These are phyloP conservation scores for Puccinia polysora DNA, from an alignment of 1,284 basidiomycete species.

Conservation along the genomic window DNA sequence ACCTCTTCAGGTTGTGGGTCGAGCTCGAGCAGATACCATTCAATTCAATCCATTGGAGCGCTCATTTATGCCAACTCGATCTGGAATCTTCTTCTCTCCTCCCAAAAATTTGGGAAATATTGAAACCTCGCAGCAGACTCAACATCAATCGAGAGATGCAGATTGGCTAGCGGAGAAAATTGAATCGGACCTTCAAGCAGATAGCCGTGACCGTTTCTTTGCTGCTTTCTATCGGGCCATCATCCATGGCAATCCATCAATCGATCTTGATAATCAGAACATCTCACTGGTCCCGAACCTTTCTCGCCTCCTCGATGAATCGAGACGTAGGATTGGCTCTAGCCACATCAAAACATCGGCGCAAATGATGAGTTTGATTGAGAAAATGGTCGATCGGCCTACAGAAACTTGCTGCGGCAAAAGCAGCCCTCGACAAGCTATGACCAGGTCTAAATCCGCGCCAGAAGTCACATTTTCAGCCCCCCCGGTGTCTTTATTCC, in stretches of 20 bases:
- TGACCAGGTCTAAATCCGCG: constrained; percentile 4
- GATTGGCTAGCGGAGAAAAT: no score
- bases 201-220: constrained; percentile 1
- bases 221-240: constrained; percentile 1
- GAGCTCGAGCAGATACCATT: background rate
- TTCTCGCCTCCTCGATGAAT: background rate
- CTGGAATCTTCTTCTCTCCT: constrained; percentile 14
- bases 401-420: background rate
- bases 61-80: background rate
- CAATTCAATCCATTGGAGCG: background rate
- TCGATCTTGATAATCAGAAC: constrained; percentile 19
- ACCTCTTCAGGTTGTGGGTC: no score
- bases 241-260: background rate
- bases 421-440: background rate
- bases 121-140: background rate
- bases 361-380: background rate
- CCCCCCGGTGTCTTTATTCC: background rate
- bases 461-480: constrained; percentile 7
- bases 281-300: background rate
- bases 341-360: background rate
- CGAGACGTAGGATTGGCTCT: background rate
- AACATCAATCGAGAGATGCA: background rate
- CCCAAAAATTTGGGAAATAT: background rate
- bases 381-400: background rate
- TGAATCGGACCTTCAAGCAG: background rate